Evolutionary conservation across 441 rosid genomes (phyloP), one percentile per base, ranked within the genome.

Genomic region (Pelargonium fulgidum): DNA sequence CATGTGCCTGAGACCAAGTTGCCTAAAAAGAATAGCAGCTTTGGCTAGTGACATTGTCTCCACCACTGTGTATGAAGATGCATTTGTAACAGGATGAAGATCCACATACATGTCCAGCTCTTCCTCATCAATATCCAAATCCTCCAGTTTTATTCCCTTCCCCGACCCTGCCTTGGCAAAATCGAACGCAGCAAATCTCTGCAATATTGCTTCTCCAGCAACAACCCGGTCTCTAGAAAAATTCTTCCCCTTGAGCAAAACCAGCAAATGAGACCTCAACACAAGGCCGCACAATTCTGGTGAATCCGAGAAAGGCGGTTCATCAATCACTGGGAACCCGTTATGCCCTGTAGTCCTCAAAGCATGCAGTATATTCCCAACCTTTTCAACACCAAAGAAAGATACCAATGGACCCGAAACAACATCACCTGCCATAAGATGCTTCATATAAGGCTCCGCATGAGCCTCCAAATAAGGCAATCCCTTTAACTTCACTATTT

Each of bases 31-130:
- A 78, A 87, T 70, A n/a, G 90, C 90, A 4, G 92, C 86, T 78
- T 87, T 87, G 36, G 92, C 89, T 45, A 87, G 77, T 24, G 90
- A 87, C 81, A 86, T 81, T 67, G 86, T 84, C 75, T 88, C 93
- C 7, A 85, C 84, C 48, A 86, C 93, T 0, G 89, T 83, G 70
- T 86, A 88, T 12, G 90, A 87, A 19, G 93, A 88, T 11, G 86
- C 65, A 76, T 88, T 88, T 12, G 83, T 79, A 68, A 86, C 80
- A 4, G 90, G 90, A 79, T 82, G 90, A 68, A 86, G 86, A 81
- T 88, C 93, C 64, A 86, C 81, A 78, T 76, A 86, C 93, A 88
- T 85, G 19, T 88, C 93, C 93, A 83, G 82, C 69, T 85, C 90
- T 65, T 83, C 90, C 2, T 82, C 86, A 26, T 58, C 73, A 48